These are phyloP conservation scores for Sordaria brevicollis DNA, from an alignment of 495 filamentous ascomycete genomes.

Conservation along the genomic window DNA sequence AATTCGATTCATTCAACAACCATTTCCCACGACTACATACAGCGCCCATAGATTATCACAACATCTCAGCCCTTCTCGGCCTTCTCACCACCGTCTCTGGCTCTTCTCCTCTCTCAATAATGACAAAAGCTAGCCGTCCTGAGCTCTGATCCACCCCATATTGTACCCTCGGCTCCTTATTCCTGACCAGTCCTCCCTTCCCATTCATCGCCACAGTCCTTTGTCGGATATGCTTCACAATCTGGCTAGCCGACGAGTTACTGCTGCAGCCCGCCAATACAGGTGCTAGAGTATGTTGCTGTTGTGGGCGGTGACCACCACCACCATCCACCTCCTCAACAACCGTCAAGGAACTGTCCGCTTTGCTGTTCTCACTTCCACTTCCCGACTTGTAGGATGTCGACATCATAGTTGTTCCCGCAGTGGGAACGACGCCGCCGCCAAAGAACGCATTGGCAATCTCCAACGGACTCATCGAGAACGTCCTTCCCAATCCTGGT, in stretches of 20 bases:
- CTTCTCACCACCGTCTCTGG: background rate
- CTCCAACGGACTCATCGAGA: background rate
- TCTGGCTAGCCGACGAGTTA: background rate
- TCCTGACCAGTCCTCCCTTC: background rate
- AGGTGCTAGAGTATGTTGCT: background rate
- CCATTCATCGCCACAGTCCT: background rate
- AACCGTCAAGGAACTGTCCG: background rate
- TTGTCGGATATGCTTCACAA: background rate
- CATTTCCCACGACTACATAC: too few species aligned
- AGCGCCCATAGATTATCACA: background rate
- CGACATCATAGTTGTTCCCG: background rate
- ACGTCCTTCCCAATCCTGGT: background rate
- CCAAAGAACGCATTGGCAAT: background rate
- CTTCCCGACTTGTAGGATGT: background rate
- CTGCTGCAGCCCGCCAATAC: background rate
- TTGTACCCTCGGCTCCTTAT: background rate
- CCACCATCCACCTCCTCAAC: background rate
- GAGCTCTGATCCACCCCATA: background rate
- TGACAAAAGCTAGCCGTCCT: background rate
- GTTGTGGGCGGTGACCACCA: background rate
- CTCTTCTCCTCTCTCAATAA: background rate
- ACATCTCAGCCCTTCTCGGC: background rate
- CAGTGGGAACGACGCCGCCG: background rate
- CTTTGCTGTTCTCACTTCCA: background rate
- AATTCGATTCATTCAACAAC: too few species aligned